Base-by-base conservation (phyloP, 768 basidiomycete genomes). In the Lentinula boryana region DNA sequence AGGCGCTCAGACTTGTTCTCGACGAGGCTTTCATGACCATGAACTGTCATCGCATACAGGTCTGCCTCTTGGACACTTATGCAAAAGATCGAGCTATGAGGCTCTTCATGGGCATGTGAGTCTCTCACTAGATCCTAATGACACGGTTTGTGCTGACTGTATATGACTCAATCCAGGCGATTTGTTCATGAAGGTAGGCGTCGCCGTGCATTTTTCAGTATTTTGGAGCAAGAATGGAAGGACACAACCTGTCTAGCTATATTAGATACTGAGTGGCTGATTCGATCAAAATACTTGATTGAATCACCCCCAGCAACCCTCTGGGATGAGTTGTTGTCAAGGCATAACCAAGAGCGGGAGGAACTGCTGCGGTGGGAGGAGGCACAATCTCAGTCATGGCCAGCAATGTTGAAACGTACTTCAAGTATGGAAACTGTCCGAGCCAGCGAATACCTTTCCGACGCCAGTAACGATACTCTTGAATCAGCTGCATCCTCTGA, bases 101-200 rank as follows among this genome's bases (percentile, higher is more conserved):
- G 15, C 67, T 88, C 12, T 84, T 88, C 63, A 78, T 82, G 6
- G 69, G 75, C 49, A 66, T 77, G 76, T 73, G 57, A 49, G 71
- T 69, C 18, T 38, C 41, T 58, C 32, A 62, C 23, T 58, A 7
- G 27, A 15, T 23, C 16, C 31, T 49, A 8, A 46, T 54, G 12
- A 16, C 40, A 10, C 51, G 5, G n/a, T 15, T 12, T 50, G 6
- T 43, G 18, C 13, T 55, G 13, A 27, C 33, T 6, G 38, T 16
- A 31, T n/a, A 16, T 56, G 16, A 60, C 32, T 40, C 43, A 53
- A 63, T 32, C 62, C 62, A 84, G 82, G 58, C 82, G 83, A 8
- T 88, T 91, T 66, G 69, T 69, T 6, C 81, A 85, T 62, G 88
- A 91, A 70, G 88, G 88, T 50, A 82, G 77, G 8, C 79, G 80